Percentiles rank a stretch among this genome's conserved stretches.
Conservation (phyloP, 495 filamentous ascomycete genomes). For the Ascobolus immersus region DNA sequence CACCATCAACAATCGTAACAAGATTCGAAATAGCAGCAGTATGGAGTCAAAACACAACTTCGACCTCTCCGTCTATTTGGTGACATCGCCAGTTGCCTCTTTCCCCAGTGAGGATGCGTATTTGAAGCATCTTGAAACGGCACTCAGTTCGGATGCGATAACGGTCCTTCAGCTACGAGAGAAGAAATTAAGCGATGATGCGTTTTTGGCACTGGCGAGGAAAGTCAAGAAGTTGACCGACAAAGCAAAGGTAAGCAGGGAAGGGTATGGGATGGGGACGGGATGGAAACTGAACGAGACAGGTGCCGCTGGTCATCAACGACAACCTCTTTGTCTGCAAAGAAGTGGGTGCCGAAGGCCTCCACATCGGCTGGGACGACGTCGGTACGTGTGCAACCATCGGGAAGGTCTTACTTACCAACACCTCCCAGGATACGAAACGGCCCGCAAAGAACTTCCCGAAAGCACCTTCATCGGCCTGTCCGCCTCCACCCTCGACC, state of each 20-base stretch:
- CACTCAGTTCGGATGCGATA: slow-evolving; percentile 59
- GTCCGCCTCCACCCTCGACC: slow-evolving; percentile 10
- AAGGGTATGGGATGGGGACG: slow-evolving; percentile 19
- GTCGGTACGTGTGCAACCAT: slow-evolving; percentile 40
- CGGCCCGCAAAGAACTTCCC: neutral
- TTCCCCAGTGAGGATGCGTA: neutral
- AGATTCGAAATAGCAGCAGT: too few species aligned
- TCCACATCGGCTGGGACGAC: slow-evolving; percentile 89
- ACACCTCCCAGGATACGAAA: neutral
- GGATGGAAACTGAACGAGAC: slow-evolving; percentile 38
- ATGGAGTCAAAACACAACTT: too few species aligned
- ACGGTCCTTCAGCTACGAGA: slow-evolving; percentile 80
- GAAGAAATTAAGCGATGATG: slow-evolving; percentile 54
- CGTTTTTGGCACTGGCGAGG: slow-evolving; percentile 42
- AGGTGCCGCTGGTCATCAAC: slow-evolving; percentile 76
- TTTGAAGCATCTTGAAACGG: slow-evolving; percentile 40
- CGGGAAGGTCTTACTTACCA: slow-evolving; percentile 14
- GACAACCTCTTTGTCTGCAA: slow-evolving; percentile 84
- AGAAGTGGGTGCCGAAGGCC: slow-evolving; percentile 63
- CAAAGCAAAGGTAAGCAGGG: neutral
- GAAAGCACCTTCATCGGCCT: slow-evolving; percentile 25
- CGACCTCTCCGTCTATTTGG: neutral
- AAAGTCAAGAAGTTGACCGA: slow-evolving; percentile 7
- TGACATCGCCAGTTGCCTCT: neutral
- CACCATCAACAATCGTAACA: too few species aligned